phyloP scores from a whole-genome alignment of 768 basidiomycete species.

The Lyophyllum decastes region DNA sequence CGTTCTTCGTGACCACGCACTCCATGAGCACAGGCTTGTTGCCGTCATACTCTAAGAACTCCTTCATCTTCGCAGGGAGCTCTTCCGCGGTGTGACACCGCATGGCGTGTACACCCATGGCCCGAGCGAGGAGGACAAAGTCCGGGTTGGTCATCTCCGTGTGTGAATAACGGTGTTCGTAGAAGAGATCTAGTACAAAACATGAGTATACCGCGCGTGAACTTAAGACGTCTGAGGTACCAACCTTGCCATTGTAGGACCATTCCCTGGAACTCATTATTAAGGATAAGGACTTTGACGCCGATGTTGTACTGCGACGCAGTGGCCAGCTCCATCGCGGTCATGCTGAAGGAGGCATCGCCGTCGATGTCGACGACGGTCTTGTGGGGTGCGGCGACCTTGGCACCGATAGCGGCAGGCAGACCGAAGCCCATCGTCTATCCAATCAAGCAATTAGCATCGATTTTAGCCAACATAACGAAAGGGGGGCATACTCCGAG shows the following conservation, averaged over 20 bases:
- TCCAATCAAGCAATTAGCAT: conserved; percentile 2
- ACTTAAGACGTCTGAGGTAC: conserved; percentile 15
- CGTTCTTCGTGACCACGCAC: conserved; percentile 79
- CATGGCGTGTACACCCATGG: conserved; percentile 94
- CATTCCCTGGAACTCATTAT: conserved; percentile 99
- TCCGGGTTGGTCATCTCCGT: conserved; percentile 95
- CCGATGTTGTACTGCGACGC: conserved; percentile 91
- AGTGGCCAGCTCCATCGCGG: conserved; percentile 97
- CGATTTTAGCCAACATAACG: conserved; percentile 3
- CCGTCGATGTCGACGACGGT: conserved; percentile 96
- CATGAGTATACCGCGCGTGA: not conserved
- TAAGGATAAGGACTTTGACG: conserved; percentile 90
- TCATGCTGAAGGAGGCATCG: conserved; percentile 99
- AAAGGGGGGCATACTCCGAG: conserved; percentile 70
- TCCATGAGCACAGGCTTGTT: conserved; percentile 89
- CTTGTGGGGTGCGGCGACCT: conserved; percentile 93
- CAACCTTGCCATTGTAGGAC: conserved; percentile 98
- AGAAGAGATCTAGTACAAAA: conserved; percentile 75
- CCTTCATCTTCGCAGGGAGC: conserved; percentile 95
- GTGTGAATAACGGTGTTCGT: conserved; percentile 95
- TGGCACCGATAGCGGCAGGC: conserved; percentile 93
- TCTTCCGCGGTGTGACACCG: conserved; percentile 71
- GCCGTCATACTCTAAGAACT: conserved; percentile 94
- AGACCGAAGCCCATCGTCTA: conserved; percentile 99
- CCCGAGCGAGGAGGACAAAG: conserved; percentile 84